A percentile compares a stretch with the other conserved stretches of the same genome.
Evolutionary conservation across 1,139 yeast genomes (phyloP).

Genomic region (Yamadazyma taylorii): DNA sequence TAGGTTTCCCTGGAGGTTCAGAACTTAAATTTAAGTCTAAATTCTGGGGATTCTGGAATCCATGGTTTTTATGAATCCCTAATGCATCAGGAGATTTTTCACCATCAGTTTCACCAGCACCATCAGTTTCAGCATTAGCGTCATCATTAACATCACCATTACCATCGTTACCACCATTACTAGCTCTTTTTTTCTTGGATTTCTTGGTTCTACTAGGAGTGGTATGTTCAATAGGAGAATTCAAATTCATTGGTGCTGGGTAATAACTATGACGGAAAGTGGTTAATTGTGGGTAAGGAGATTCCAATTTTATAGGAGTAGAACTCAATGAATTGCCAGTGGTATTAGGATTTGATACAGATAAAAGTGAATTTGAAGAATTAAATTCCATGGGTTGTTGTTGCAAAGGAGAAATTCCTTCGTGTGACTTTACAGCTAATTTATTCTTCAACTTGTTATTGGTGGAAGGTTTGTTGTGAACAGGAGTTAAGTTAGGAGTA

Average conservation of each 20-base stretch:
- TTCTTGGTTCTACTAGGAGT: not conserved
- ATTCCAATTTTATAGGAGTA: constrained; percentile 9
- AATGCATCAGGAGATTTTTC: not conserved
- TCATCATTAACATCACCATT: too few species aligned
- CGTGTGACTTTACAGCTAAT: not conserved
- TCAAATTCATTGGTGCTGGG: constrained; percentile 4
- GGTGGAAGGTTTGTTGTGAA: not conserved
- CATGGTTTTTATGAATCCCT: not conserved
- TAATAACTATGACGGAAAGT: constrained; percentile 17
- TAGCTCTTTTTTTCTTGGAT: too few species aligned
- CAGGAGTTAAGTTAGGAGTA: constrained; percentile 2
- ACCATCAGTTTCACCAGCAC: not conserved
- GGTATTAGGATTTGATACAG: constrained; percentile 13
- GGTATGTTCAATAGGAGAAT: not conserved
- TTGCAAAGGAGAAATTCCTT: constrained; percentile 4
- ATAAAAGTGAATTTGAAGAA: constrained; percentile 11
- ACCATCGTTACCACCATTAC: not conserved
- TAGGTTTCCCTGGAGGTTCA: constrained; percentile 15
- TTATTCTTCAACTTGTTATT: constrained; percentile 1
- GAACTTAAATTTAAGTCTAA: not conserved
- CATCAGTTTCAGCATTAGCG: too few species aligned
- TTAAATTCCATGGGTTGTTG: constrained; percentile 8
- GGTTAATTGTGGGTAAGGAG: constrained; percentile 19
- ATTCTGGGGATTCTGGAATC: not conserved
- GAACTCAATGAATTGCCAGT: constrained; percentile 9